Percentiles rank a stretch among this genome's conserved stretches.
Conservation (phyloP, 352 stramenopile genomes). For the Pilasporangium apinafurcum region DNA sequence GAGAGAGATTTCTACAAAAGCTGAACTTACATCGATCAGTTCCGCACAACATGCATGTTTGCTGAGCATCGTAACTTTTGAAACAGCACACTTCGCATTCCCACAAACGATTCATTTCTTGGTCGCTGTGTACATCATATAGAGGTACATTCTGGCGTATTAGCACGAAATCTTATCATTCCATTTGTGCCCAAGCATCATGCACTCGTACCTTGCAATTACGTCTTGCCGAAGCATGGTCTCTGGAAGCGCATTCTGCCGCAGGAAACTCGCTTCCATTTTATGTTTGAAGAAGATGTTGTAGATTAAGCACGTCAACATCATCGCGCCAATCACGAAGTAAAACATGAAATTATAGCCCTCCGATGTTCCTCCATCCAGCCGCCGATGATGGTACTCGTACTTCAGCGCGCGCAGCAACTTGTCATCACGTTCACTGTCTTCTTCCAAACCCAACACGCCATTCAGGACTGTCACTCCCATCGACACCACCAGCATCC, state of each 20-base stretch:
- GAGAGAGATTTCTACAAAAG: not conserved
- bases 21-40: slow-evolving; percentile 53
- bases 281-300: slow-evolving; percentile 88
- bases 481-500: not conserved
- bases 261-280: slow-evolving; percentile 66
- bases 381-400: slow-evolving; percentile 9
- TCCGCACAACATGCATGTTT: slow-evolving; percentile 87
- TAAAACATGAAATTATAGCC: slow-evolving; percentile 89
- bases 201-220: slow-evolving; percentile 46
- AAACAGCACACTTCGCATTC: slow-evolving; percentile 92
- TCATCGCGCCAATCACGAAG: slow-evolving; percentile 83
- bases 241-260: slow-evolving; percentile 65
- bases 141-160: too few species aligned
- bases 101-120: slow-evolving; percentile 83
- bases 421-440: slow-evolving; percentile 1
- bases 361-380: slow-evolving; percentile 31
- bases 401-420: too few species aligned
- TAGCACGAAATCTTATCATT: too few species aligned
- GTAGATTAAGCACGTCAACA: slow-evolving; percentile 84
- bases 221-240: slow-evolving; percentile 84
- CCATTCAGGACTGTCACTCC: not conserved
- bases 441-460: not conserved
- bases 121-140: slow-evolving; percentile 28
- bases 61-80: slow-evolving; percentile 86
- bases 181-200: not conserved